Evolutionary conservation across 805 yeast species (phyloP).

Genomic region (Yarrowia bubula): DNA sequence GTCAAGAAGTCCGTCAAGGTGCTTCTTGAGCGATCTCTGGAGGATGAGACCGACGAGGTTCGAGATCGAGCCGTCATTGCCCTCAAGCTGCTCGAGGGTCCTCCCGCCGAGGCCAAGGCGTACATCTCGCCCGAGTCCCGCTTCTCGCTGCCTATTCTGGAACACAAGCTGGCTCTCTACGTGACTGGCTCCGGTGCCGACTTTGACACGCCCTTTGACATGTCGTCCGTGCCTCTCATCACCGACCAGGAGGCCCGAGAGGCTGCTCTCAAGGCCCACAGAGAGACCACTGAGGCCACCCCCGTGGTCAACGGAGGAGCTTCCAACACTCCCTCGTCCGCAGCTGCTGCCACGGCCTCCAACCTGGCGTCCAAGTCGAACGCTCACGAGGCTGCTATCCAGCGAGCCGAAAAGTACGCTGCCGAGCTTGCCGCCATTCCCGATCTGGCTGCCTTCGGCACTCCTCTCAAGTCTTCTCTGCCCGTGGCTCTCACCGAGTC

Average conservation of each 20-base stretch:
- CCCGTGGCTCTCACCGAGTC: constrained; percentile 74
- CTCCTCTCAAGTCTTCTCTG: constrained; percentile 66
- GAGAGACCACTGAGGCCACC: constrained; percentile 56
- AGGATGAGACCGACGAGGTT: constrained; percentile 92
- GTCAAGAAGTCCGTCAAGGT: constrained; percentile 69
- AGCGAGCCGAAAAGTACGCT: constrained; percentile 46
- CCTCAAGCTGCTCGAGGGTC: constrained; percentile 57
- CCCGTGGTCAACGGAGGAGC: constrained; percentile 43
- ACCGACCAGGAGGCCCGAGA: constrained; percentile 43
- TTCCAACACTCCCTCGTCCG: constrained; percentile 40
- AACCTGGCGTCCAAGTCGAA: constrained; percentile 30
- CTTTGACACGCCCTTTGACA: constrained; percentile 63
- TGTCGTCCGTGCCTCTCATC: constrained; percentile 57
- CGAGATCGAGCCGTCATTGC: constrained; percentile 95
- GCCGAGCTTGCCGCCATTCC: constrained; percentile 68
- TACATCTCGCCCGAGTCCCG: constrained; percentile 66
- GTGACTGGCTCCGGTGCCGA: constrained; percentile 51
- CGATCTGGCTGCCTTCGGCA: constrained; percentile 72
- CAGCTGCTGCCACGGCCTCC: constrained; percentile 30
- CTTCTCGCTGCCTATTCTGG: constrained; percentile 75
- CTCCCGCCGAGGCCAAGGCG: constrained; percentile 41
- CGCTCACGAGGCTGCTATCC: constrained; percentile 31
- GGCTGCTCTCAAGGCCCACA: constrained; percentile 44
- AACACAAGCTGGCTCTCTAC: constrained; percentile 70
- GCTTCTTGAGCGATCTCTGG: constrained; percentile 76